phyloP scores from a whole-genome alignment of 495 filamentous ascomycete genomes.

The Mytilinidion resinicola region DNA sequence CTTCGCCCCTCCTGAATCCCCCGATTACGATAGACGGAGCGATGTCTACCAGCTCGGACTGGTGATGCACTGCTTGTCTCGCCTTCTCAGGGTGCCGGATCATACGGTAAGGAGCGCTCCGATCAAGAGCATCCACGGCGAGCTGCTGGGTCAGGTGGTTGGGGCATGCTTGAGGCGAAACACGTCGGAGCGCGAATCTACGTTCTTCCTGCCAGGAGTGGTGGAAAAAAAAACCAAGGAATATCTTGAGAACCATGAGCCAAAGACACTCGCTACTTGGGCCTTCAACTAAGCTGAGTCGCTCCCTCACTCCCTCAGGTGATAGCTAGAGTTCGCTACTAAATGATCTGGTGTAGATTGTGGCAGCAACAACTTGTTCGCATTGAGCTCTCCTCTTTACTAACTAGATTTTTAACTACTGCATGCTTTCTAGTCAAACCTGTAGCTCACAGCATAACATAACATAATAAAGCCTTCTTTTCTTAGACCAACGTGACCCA shows the following conservation, averaged over 20 bases:
- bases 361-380: too few species aligned
- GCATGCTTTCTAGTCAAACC: too few species aligned
- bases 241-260: background rate
- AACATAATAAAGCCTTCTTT: too few species aligned
- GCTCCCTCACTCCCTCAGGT: too few species aligned
- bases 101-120: background rate
- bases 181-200: background rate
- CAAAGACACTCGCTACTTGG: background rate
- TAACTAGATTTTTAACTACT: too few species aligned
- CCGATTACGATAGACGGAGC: background rate
- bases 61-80: background rate
- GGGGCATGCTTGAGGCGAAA: background rate
- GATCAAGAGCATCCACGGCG: background rate
- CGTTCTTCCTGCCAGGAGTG: background rate
- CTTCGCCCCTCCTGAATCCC: background rate
- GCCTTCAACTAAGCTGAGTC: background rate
- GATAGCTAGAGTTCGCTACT: too few species aligned
- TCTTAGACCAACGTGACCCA: too few species aligned
- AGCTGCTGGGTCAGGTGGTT: background rate
- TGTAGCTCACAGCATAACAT: too few species aligned
- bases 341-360: too few species aligned
- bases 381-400: too few species aligned
- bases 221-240: background rate
- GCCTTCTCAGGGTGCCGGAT: too few species aligned
- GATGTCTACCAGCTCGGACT: background rate